Evolutionary conservation across 1,284 basidiomycete genomes (phyloP), one percentile per base, ranked within the genome.

Genomic region (Phenoliferia sp.): DNA sequence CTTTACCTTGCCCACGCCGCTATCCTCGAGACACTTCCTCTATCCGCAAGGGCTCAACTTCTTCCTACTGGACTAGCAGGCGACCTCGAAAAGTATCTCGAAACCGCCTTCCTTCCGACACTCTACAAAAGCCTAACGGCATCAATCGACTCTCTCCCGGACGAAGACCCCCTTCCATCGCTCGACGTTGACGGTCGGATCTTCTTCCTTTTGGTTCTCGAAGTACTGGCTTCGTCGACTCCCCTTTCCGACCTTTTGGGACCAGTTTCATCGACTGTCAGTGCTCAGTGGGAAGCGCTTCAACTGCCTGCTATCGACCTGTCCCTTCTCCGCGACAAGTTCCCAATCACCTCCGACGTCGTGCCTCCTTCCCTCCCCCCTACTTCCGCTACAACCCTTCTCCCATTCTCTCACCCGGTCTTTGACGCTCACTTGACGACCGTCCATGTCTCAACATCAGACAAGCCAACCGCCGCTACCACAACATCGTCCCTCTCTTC

Each of bases 381-480:
- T 17, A 39, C 50, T 4, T 65, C 66, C 34, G 34, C 61, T 32
- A 66, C 68, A 4, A 63, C 66, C 6, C 76, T 87, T 1, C 80
- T 87, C 28, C 82, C 84, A 0, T 87, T 87, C 73, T 75, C 77
- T 29, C 83, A 85, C 70, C 77, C 78, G 0, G 75, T 85, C n/a
- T 83, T 88, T 66, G 82, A 84, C 61, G 76, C 80, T 9, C 80
- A 82, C 65, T 80, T 85, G 28, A 76, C 79, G 1, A 65, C 78
- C 28, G 79, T 86, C 31, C 73, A 78, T 52, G 75, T 80, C 50
- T 75, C 76, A 1, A 73, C 77, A 17, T 67, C 78, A 4, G 75
- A 76, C 12, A 65, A 67, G 3, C 75, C 34, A 73, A 75, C 31
- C 67, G 66, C 26, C 48, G 66, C 73, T 33, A 55, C 67, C 32